phyloP scores from a whole-genome alignment of 2,329 filamentous ascomycete species.

The Paradendryphiella salina region DNA sequence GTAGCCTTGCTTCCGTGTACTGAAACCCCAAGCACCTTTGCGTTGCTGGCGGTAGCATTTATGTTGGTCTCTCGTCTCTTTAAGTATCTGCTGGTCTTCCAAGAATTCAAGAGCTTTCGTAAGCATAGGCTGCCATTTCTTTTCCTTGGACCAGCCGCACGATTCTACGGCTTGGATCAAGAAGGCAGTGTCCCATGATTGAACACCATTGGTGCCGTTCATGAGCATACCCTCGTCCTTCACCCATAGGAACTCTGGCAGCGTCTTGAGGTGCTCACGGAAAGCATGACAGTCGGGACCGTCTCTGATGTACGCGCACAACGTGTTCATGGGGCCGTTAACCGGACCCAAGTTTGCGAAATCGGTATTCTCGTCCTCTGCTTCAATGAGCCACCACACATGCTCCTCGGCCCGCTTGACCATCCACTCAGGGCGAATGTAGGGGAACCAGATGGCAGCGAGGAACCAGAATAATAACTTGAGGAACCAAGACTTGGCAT shows the following conservation, averaged over 20 bases:
- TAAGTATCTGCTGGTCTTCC: slow-evolving; percentile 86
- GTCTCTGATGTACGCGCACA: slow-evolving; percentile 82
- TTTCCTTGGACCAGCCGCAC: slow-evolving; percentile 74
- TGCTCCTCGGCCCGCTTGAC: slow-evolving; percentile 75
- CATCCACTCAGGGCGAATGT: slow-evolving; percentile 68
- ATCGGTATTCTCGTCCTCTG: slow-evolving; percentile 92
- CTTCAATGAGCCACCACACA: slow-evolving; percentile 79
- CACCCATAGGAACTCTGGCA: slow-evolving; percentile 89
- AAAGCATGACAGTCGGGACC: slow-evolving; percentile 74
- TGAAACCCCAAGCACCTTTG: slow-evolving; percentile 96
- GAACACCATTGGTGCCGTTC: slow-evolving; percentile 97
- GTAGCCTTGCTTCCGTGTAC: slow-evolving; percentile 89
- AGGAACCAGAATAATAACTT: slow-evolving; percentile 78
- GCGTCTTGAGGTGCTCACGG: slow-evolving; percentile 74
- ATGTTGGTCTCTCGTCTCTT: slow-evolving; percentile 75
- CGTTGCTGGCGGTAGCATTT: slow-evolving; percentile 85
- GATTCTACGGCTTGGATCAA: slow-evolving; percentile 80
- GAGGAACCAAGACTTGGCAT: slow-evolving; percentile 85
- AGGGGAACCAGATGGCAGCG: slow-evolving; percentile 78
- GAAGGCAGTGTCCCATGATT: slow-evolving; percentile 95
- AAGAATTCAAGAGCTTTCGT: slow-evolving; percentile 80
- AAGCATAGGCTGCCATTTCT: slow-evolving; percentile 81
- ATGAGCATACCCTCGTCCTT: slow-evolving; percentile 90
- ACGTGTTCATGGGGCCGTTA: slow-evolving; percentile 85
- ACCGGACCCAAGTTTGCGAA: slow-evolving; percentile 86